Percentiles rank a stretch among this genome's conserved stretches.
Conservation (phyloP, 1,284 basidiomycete genomes). For the Ceratobasidium theobromae region DNA sequence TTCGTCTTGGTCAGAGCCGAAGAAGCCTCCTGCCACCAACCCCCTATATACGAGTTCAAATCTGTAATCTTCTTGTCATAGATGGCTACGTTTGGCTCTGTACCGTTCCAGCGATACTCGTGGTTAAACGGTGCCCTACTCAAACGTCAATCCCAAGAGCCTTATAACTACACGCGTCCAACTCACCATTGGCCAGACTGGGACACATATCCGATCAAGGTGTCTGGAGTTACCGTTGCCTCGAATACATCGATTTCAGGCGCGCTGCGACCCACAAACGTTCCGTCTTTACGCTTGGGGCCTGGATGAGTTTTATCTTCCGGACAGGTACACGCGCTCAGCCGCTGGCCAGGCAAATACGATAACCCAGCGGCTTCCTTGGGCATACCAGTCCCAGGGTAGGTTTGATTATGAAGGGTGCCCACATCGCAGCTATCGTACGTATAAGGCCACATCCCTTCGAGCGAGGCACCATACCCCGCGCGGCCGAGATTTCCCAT, state of each 20-base stretch:
- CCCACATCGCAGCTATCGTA: slow-evolving; percentile 50
- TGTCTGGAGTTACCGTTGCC: slow-evolving; percentile 40
- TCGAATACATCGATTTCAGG: slow-evolving; percentile 46
- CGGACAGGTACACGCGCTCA: slow-evolving; percentile 78
- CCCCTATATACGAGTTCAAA: slow-evolving; percentile 57
- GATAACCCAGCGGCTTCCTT: slow-evolving; percentile 50
- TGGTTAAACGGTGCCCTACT: slow-evolving; percentile 57
- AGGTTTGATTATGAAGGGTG: slow-evolving; percentile 46
- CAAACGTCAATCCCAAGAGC: not conserved
- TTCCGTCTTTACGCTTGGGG: slow-evolving; percentile 57
- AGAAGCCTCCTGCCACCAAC: slow-evolving; percentile 64
- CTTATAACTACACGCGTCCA: no score
- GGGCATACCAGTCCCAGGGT: slow-evolving; percentile 40
- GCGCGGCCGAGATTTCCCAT: slow-evolving; percentile 59
- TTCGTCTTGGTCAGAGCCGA: slow-evolving; percentile 54
- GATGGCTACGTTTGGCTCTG: slow-evolving; percentile 47
- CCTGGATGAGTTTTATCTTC: slow-evolving; percentile 67
- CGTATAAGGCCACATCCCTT: slow-evolving; percentile 50
- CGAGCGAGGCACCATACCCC: slow-evolving; percentile 56
- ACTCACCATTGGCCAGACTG: not conserved
- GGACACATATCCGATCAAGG: slow-evolving; percentile 41
- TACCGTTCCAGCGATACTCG: slow-evolving; percentile 21
- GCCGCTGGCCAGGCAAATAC: slow-evolving; percentile 77
- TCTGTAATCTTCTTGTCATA: slow-evolving; percentile 47
- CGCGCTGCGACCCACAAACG: slow-evolving; percentile 68